Conservation (phyloP, 1,139 yeast species). For the Candida frijolesensis region DNA sequence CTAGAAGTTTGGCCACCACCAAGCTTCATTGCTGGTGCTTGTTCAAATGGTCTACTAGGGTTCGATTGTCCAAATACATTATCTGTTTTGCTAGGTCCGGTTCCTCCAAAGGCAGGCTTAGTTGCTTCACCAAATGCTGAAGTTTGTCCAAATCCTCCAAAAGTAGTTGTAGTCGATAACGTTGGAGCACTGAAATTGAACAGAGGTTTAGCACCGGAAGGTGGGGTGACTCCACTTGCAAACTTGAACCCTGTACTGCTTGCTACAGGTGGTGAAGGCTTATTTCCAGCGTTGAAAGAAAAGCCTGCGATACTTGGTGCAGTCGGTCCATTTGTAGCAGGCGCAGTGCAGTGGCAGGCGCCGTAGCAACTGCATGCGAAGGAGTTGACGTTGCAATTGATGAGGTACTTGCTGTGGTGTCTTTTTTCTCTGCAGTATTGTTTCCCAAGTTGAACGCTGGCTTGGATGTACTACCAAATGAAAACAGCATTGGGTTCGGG, state of each 20-base stretch:
- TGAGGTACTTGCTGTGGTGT: neutral
- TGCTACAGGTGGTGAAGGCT: slow-evolving; percentile 3
- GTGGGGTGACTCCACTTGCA: slow-evolving; percentile 16
- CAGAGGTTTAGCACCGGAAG: slow-evolving; percentile 6
- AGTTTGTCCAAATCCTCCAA: slow-evolving; percentile 3
- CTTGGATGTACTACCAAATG: slow-evolving; percentile 6
- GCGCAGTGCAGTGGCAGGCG: neutral
- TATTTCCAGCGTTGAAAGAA: neutral
- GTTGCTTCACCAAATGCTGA: slow-evolving; percentile 11
- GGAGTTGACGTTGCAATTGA: slow-evolving; percentile 2
- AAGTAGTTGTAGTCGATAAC: slow-evolving; percentile 1
- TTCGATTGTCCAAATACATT: slow-evolving; percentile 10
- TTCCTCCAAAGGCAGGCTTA: slow-evolving; percentile 11
- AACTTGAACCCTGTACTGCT: slow-evolving; percentile 14
- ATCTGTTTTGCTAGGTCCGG: neutral
- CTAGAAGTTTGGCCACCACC: slow-evolving; percentile 2
- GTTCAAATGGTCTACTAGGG: neutral
- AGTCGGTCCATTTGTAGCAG: neutral
- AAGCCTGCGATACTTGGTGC: neutral
- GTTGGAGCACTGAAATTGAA: slow-evolving; percentile 11
- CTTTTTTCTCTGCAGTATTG: neutral
- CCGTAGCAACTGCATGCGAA: neutral
- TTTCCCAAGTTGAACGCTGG: slow-evolving; percentile 5
- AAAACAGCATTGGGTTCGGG: slow-evolving; percentile 4
- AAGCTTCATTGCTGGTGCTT: neutral